Evolutionary conservation across 345 rosid genomes (phyloP), one percentile per base, ranked within the genome.

Genomic region (Barbarea vulgaris): DNA sequence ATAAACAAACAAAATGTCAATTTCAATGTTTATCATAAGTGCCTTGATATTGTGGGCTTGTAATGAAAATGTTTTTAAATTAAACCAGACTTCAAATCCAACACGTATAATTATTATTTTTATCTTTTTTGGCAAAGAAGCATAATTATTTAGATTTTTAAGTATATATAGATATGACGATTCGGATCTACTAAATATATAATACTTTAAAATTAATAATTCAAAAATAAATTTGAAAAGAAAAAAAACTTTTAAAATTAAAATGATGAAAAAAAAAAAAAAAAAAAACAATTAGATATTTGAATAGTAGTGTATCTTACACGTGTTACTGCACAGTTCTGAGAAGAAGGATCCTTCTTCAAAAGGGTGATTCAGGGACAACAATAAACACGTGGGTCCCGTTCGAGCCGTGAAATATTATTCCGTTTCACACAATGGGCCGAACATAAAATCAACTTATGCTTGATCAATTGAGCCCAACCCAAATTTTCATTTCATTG

Each of bases 381-480:
- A 21, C 7, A 6, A 11, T 68, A 54, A 54, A 24, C 17, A 39
- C 41, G 15, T 55, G 21, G 64, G 64, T 55, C 73, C 53, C 5
- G 22, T 52, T 50, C 8, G 19, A 19, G 46, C 3, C 15, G 72
- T 68, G 41, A 19, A 10, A 39, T 54, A 55, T n/a, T 6, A 55
- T 11, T 39, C 12, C 27, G 9, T 69, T 54, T 39, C 63, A 54
- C 63, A 69, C 14, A 41, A 55, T 55, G 73, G 53, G 53, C 41
- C 30, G 30, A 69, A 55, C 73, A 55, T 17, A n/a, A 53, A 53
- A 12, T 25, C 25, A 54, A 68, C 51, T 7, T 53, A 31, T 17
- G 17, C 19, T 51, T 21, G 3, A 18, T 50, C 33, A 48, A 14
- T 4, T 51, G 11, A 69, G 54, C 73, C 64, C 63, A 68, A 39